Conservation (phyloP, 495 filamentous ascomycete species). For the Ascodesmis nigricans region DNA sequence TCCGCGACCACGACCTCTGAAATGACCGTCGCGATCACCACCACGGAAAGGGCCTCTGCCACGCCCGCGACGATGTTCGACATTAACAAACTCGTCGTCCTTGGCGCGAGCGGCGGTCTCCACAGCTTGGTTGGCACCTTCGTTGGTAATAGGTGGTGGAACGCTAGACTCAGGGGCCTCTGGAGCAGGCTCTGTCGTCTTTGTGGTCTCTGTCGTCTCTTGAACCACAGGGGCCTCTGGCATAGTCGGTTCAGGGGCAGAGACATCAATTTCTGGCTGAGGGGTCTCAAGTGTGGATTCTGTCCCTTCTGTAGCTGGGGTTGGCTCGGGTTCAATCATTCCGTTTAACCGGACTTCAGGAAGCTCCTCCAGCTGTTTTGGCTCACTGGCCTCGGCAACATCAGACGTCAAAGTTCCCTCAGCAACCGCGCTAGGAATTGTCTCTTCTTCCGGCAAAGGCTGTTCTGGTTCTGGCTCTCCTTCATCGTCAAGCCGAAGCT, state of each 20-base stretch:
- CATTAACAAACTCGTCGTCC: slow-evolving; percentile 15
- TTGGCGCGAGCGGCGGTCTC: slow-evolving; percentile 4
- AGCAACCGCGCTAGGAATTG: background rate
- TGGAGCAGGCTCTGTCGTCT: too few relatives aligned
- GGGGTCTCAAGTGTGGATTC: background rate
- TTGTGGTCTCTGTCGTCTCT: too few relatives aligned
- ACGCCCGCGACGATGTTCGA: slow-evolving; percentile 12
- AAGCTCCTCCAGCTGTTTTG: slow-evolving; percentile 6
- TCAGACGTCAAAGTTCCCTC: background rate
- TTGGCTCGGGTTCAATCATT: slow-evolving; percentile 6
- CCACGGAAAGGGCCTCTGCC: slow-evolving; percentile 5
- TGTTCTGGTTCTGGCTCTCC: slow-evolving; percentile 1
- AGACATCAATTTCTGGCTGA: background rate
- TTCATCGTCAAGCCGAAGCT: slow-evolving; percentile 7
- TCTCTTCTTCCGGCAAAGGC: slow-evolving; percentile 2
- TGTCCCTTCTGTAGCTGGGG: slow-evolving; percentile 1
- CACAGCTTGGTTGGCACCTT: background rate
- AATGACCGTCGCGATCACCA: slow-evolving; percentile 10
- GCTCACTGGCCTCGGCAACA: background rate
- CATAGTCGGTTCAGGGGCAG: slow-evolving; percentile 1
- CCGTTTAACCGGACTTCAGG: slow-evolving; percentile 1
- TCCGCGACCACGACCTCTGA: slow-evolving; percentile 10
- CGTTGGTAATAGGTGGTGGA: slow-evolving; percentile 1
- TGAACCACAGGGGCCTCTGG: slow-evolving; percentile 10
- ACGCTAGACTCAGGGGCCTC: too few relatives aligned